Evolutionary conservation across 345 rosid genomes (phyloP).

Genomic region (Rhodamnia rubescens): DNA sequence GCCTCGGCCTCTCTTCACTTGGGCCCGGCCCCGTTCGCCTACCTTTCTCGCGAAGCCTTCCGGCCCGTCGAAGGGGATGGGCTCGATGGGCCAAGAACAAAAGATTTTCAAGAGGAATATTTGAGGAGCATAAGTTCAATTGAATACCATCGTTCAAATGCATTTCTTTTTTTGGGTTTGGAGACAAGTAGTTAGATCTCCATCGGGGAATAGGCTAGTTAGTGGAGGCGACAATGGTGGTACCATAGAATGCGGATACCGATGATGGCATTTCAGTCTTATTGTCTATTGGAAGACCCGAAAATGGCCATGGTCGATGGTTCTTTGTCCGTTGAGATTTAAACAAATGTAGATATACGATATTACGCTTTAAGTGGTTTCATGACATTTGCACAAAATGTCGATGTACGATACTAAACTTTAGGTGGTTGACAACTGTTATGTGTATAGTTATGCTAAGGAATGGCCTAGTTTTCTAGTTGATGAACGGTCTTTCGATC

Average conservation of each 20-base stretch:
- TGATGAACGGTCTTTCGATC: too few species aligned
- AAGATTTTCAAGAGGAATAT: too few species aligned
- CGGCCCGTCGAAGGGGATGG: background rate
- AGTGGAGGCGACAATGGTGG: accelerated
- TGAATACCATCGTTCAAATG: background rate
- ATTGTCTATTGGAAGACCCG: background rate
- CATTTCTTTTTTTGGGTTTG: background rate
- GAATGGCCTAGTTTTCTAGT: too few species aligned
- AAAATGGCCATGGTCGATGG: accelerated
- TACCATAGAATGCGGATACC: background rate
- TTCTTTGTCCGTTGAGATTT: background rate
- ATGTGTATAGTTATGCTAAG: too few species aligned
- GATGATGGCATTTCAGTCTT: background rate
- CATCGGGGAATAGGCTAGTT: background rate
- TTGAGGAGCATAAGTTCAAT: background rate
- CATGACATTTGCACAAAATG: too few species aligned
- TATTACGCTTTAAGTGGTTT: too few species aligned
- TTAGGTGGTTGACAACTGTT: too few species aligned
- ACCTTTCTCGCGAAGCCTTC: background rate
- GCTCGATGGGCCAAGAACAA: background rate
- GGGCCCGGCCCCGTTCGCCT: background rate
- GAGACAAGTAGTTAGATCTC: background rate
- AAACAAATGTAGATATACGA: background rate
- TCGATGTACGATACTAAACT: too few species aligned
- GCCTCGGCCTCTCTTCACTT: background rate